Evolutionary conservation across 1,139 yeast species (phyloP).

Genomic region (Sugiyamaella castrensis): DNA sequence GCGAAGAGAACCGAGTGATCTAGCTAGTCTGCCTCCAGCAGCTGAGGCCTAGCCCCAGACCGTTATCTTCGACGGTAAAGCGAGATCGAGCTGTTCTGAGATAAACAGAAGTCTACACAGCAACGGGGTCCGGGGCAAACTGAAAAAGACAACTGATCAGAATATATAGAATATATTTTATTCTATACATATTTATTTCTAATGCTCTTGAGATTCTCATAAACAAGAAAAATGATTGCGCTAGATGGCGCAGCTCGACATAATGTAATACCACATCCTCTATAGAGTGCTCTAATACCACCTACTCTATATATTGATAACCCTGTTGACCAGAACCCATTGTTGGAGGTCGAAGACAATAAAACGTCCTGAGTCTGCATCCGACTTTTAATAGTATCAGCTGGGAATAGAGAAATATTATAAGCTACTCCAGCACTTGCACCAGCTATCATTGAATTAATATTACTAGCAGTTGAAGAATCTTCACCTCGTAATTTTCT

Average conservation of each 20-base stretch:
- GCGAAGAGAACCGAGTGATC: background rate
- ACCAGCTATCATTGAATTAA: slow-evolving; percentile 68
- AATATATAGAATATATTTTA: background rate
- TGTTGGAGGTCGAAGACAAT: slow-evolving; percentile 3
- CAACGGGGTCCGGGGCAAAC: too few relatives aligned
- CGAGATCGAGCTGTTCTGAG: too few relatives aligned
- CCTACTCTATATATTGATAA: slow-evolving; percentile 44
- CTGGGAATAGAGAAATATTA: slow-evolving; percentile 78
- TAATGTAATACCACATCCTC: slow-evolving; percentile 82
- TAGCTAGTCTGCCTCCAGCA: too few relatives aligned
- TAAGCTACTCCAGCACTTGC: slow-evolving; percentile 84
- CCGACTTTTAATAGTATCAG: slow-evolving; percentile 84
- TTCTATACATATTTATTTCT: slow-evolving; percentile 9
- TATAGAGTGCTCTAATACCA: slow-evolving; percentile 68
- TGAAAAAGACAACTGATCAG: too few relatives aligned
- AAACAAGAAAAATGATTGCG: slow-evolving; percentile 77
- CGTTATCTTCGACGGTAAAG: too few relatives aligned
- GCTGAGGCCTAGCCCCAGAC: too few relatives aligned
- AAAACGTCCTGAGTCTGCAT: slow-evolving; percentile 65
- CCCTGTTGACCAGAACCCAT: slow-evolving; percentile 40
- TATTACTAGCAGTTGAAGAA: slow-evolving; percentile 36
- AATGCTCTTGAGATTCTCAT: slow-evolving; percentile 56
- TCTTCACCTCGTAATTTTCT: slow-evolving; percentile 27
- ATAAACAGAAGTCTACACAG: too few relatives aligned
- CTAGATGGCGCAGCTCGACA: slow-evolving; percentile 85